A percentile compares a stretch with the other conserved stretches of the same genome.
Conservation (phyloP, 495 filamentous ascomycete species). For the Filosporella fistucella region DNA sequence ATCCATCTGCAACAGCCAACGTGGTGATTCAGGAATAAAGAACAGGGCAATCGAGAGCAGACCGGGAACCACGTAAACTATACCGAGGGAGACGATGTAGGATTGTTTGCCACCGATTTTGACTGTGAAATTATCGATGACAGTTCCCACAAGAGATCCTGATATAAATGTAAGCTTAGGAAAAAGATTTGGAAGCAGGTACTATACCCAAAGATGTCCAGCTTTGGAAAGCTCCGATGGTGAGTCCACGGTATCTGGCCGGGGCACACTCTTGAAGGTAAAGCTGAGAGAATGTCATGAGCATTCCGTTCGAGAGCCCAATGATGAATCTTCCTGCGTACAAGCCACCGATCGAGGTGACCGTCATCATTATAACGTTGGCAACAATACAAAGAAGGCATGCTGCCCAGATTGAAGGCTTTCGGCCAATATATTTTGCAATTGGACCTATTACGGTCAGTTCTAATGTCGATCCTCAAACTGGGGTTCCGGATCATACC, state of each 20-base stretch:
- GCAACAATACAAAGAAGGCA: conserved; percentile 42
- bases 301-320: conserved; percentile 50
- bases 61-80: conserved; percentile 52
- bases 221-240: conserved; percentile 24
- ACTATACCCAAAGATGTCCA: conserved; percentile 24
- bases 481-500: neutral
- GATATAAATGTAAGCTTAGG: conserved; percentile 19
- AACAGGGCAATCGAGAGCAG: conserved; percentile 46
- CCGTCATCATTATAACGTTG: conserved; percentile 55
- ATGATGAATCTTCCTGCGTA: conserved; percentile 53
- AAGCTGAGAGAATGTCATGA: conserved; percentile 58
- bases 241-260: conserved; percentile 16
- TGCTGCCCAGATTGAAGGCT: conserved; percentile 43
- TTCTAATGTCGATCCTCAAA: neutral
- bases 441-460: conserved; percentile 34
- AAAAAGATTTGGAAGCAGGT: conserved; percentile 32
- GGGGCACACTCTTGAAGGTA: conserved; percentile 45
- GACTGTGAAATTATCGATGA: conserved; percentile 55
- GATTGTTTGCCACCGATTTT: conserved; percentile 38
- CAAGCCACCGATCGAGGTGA: conserved; percentile 43
- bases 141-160: conserved; percentile 54
- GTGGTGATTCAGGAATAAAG: conserved; percentile 60
- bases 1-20: conserved; percentile 52
- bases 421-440: conserved; percentile 42
- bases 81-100: conserved; percentile 55